These are phyloP conservation scores for Sistotremastrum niveocremeum DNA, from an alignment of 768 basidiomycete genomes.

Conservation along the genomic window DNA sequence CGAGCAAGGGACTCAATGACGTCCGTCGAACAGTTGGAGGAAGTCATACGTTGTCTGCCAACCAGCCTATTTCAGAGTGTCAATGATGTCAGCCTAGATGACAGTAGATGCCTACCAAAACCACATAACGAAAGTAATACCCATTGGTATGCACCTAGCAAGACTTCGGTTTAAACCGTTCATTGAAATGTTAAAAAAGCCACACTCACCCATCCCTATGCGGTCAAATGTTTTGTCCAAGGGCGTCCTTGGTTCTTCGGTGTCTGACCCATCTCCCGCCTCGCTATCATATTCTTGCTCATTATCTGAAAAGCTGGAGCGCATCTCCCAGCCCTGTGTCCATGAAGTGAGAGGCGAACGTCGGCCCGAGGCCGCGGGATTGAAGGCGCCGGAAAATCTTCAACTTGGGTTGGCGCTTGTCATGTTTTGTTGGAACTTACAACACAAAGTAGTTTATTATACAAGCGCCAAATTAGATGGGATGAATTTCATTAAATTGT, in stretches of 20 bases:
- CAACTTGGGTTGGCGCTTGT: too few relatives aligned
- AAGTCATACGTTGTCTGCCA: slow-evolving; percentile 73
- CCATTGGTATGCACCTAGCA: slow-evolving; percentile 64
- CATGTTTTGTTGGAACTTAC: too few relatives aligned
- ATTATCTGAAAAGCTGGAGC: too few relatives aligned
- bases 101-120: slow-evolving; percentile 49
- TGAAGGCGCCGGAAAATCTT: too few relatives aligned
- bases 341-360: too few relatives aligned
- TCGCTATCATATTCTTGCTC: too few relatives aligned
- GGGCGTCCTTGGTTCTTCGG: slow-evolving; percentile 16
- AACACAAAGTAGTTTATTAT: too few relatives aligned
- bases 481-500: too few relatives aligned
- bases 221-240: slow-evolving; percentile 81
- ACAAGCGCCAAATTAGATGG: too few relatives aligned
- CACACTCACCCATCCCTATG: slow-evolving; percentile 67
- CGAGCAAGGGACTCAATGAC: background rate
- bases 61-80: slow-evolving; percentile 48
- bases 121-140: slow-evolving; percentile 72
- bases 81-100: slow-evolving; percentile 3
- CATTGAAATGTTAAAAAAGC: background rate
- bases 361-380: too few relatives aligned
- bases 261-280: too few relatives aligned
- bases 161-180: background rate
- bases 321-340: too few relatives aligned
- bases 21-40: background rate